A percentile compares a stretch with the other conserved stretches of the same genome.
These are phyloP conservation scores for Microdochium trichocladiopsis DNA, from an alignment of 2,329 filamentous ascomycete species.

Conservation along the genomic window DNA sequence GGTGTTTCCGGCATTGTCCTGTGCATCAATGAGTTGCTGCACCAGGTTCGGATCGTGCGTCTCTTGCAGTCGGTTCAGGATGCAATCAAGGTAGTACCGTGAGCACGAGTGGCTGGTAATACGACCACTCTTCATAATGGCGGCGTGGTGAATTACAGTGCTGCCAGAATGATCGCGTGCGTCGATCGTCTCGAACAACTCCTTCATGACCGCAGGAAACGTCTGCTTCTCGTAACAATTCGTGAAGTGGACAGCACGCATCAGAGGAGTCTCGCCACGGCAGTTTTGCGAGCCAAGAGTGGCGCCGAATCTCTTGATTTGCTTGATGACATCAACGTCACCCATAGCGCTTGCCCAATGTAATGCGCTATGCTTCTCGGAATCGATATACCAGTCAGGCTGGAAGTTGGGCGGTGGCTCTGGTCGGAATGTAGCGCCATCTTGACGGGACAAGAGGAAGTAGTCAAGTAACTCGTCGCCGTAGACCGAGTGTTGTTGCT, in stretches of 20 bases:
- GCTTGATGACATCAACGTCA: conserved; percentile 83
- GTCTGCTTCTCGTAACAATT: conserved; percentile 94
- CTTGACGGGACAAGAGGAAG: conserved; percentile 80
- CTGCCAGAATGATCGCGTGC: conserved; percentile 73
- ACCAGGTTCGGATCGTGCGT: conserved; percentile 69
- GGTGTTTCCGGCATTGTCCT: conserved; percentile 85
- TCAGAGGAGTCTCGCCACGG: conserved; percentile 81
- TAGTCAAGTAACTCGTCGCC: conserved; percentile 93
- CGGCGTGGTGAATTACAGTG: conserved; percentile 92
- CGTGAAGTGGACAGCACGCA: conserved; percentile 91
- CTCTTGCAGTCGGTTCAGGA: conserved; percentile 81
- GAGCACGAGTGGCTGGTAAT: conserved; percentile 80
- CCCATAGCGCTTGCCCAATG: conserved; percentile 99
- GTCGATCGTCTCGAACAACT: conserved; percentile 76
- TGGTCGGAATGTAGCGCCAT: conserved; percentile 64
- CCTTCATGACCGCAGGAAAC: conserved; percentile 76
- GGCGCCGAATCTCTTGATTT: conserved; percentile 76
- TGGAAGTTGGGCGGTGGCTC: conserved; percentile 81
- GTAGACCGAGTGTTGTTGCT: conserved; percentile 84
- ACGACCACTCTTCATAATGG: conserved; percentile 77
- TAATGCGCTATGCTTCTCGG: conserved; percentile 84
- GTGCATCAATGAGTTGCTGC: conserved; percentile 70
- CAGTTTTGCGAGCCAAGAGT: conserved; percentile 64
- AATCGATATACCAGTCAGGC: conserved; percentile 87
- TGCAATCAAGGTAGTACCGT: conserved; percentile 86